These are phyloP conservation scores for Mortierella sp. DNA, from an alignment of 371 early-diverging fungal genomes.

Conservation along the genomic window DNA sequence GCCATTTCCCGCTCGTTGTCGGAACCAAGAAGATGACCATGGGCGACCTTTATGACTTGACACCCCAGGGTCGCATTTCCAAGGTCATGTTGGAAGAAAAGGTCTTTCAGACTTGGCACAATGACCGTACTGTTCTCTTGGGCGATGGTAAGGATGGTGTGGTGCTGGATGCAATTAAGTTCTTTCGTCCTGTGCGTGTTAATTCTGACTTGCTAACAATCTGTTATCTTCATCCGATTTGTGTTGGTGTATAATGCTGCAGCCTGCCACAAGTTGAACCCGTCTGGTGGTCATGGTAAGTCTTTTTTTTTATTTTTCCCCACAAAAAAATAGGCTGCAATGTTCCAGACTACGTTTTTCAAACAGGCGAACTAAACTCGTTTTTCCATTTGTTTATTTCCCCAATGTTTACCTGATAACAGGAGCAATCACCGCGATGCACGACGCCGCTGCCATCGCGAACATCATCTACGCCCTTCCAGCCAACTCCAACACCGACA, in stretches of 20 bases:
- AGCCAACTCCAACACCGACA: constrained; percentile 3
- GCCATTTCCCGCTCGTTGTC: neutral
- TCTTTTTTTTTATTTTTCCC: no score
- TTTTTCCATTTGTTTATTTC: neutral
- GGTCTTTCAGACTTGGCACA: constrained; percentile 25
- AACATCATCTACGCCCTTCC: constrained; percentile 36
- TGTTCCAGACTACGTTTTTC: neutral
- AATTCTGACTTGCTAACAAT: neutral
- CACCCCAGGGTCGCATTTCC: constrained; percentile 12
- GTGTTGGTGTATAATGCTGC: neutral
- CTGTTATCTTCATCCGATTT: neutral
- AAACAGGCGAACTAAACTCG: neutral
- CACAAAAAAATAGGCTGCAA: no score
- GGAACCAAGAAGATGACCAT: constrained; percentile 6
- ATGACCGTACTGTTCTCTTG: constrained; percentile 11
- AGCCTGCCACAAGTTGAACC: constrained; percentile 22
- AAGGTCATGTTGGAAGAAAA: constrained; percentile 29
- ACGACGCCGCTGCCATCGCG: constrained; percentile 41
- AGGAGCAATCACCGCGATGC: constrained; percentile 50
- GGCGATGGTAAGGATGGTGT: constrained; percentile 18
- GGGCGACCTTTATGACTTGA: constrained; percentile 12
- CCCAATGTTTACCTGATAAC: neutral
- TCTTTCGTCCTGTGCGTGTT: no score
- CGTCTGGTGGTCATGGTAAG: constrained; percentile 38
- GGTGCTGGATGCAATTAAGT: no score